These are phyloP conservation scores for Globisporangium nodosum DNA, from an alignment of 352 stramenopile genomes.

Conservation along the genomic window DNA sequence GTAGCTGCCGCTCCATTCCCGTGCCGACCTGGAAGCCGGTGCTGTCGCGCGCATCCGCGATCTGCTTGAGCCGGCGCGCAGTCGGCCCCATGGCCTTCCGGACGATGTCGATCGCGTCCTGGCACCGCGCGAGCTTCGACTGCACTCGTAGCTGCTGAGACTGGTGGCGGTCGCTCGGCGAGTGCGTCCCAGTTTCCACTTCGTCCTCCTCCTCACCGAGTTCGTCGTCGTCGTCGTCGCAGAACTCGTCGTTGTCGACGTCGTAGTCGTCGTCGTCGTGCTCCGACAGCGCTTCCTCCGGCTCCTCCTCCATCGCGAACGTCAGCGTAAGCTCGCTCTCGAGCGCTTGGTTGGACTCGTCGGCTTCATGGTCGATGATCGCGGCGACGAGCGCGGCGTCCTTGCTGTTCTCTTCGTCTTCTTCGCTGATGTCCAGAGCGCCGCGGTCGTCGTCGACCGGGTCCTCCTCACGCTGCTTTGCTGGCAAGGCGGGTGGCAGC, in stretches of 20 bases:
- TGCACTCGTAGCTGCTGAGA: constrained; percentile 8
- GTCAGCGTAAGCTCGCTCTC: constrained; percentile 1
- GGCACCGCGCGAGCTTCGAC: constrained; percentile 24
- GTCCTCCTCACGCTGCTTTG: neutral
- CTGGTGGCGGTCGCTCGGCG: neutral
- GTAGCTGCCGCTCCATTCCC: constrained; percentile 33
- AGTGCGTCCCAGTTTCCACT: neutral
- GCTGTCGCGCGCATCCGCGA: neutral
- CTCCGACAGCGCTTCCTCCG: neutral
- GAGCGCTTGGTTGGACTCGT: constrained; percentile 10
- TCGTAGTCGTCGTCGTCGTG: neutral
- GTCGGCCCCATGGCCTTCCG: constrained; percentile 33
- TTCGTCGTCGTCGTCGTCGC: neutral
- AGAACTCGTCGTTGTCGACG: neutral
- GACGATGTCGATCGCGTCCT: constrained; percentile 42
- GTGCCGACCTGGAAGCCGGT: neutral
- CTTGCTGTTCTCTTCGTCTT: neutral
- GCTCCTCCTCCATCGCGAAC: constrained; percentile 6
- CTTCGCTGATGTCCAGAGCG: neutral
- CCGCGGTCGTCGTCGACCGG: neutral
- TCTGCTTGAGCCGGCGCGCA: constrained; percentile 17
- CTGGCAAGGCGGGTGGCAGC: neutral
- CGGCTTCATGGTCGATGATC: constrained; percentile 8
- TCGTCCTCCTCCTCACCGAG: neutral
- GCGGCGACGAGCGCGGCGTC: constrained; percentile 7